Conservation (phyloP, 2,329 filamentous ascomycete species). For the Magnaporthiopsis rhizophila region DNA sequence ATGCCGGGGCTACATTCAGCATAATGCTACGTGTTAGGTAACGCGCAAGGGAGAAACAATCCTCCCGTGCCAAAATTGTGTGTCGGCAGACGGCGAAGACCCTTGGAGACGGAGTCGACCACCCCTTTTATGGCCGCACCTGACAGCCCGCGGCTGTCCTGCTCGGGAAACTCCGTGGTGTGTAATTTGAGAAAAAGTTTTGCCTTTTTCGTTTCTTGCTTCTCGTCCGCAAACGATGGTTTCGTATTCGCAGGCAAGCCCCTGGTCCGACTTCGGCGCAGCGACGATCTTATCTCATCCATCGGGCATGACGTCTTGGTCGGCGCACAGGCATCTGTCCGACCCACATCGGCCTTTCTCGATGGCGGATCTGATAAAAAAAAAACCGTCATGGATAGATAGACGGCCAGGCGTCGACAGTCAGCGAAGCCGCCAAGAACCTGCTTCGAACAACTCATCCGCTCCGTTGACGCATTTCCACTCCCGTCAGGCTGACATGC, state of each 20-base stretch:
- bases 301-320: not conserved
- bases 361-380: not conserved
- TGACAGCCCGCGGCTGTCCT: no score
- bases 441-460: not conserved
- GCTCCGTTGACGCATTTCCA: not conserved
- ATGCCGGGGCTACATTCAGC: no score
- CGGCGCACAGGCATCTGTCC: not conserved
- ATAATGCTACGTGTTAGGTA: not conserved
- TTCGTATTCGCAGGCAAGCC: not conserved
- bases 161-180: not conserved
- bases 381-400: not conserved
- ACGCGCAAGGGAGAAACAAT: no score
- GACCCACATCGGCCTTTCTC: no score
- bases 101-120: not conserved
- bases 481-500: not conserved
- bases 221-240: not conserved
- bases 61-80: not conserved
- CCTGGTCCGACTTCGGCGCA: not conserved
- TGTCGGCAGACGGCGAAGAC: not conserved
- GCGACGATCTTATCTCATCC: not conserved
- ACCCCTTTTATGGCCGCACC: no score
- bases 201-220: no score
- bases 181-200: not conserved
- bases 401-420: no score
- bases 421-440: not conserved